Base-by-base conservation (phyloP, 2,329 filamentous ascomycete genomes). In the Paracorniculantispora psalliotae region DNA sequence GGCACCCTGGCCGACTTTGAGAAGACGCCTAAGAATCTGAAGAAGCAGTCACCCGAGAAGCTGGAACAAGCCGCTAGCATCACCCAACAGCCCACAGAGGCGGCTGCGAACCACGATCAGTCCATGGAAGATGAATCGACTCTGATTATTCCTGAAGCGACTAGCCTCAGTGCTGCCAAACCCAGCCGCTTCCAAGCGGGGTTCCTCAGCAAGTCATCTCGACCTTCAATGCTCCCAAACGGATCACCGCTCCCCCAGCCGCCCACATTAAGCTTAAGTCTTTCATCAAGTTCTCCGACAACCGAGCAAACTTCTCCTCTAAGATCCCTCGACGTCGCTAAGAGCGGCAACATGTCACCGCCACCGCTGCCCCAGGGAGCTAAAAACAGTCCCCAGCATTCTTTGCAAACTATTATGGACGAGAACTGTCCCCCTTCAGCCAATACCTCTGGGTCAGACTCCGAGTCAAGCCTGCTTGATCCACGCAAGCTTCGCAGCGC, bases 1-100 rank as follows among this genome's bases (percentile, higher is more conserved):
- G 92, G 92, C 25, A 87, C 88, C 1, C 77, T 97, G 59, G 92
- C 90, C 12, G 94, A 97, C 70, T 97, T 93, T 69, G 90, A 93
- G 68, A 91, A 91, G 74, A 97, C 93, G 2, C 93, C 94, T 1
- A 83, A 92, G 71, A 89, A 87, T 68, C 72, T 81, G 9, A 78
- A 65, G 23, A 62, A 83, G 17, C 78, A 79, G 2, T 82, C 84
- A 1, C 83, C 85, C 7, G 82, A 86, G 52, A 72, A 73, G 49
- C 61, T 62, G 23, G 44, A 58, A 25, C 83, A 82, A 17, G 80
- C 81, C 0, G 75, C 79, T 43, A 81, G 84, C 28, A 43, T 51
- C 26, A 49, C 17, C 6, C 44, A 59, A 33, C 62, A 58, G 48
- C 21, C 41, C 23, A 15, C 35, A 33, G 62, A 67, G 4, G 59